Conservation (phyloP, 1,139 yeast species). For the Geotrichum candidum region DNA sequence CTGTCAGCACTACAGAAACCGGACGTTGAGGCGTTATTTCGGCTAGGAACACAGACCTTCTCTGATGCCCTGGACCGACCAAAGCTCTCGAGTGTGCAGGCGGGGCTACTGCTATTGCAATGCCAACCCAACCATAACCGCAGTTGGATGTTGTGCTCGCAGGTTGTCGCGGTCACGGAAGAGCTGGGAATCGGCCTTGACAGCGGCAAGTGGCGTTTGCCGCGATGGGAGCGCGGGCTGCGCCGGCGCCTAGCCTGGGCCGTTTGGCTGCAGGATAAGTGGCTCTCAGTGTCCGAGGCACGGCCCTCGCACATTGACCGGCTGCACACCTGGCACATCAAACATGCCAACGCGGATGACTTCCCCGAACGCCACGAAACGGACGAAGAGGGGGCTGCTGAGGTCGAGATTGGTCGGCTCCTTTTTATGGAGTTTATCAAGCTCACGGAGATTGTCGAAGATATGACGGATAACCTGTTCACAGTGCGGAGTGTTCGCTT, state of each 20-base stretch:
- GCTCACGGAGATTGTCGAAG: slow-evolving; percentile 63
- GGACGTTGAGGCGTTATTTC: slow-evolving; percentile 35
- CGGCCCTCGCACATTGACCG: slow-evolving; percentile 62
- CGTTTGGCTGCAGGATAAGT: slow-evolving; percentile 80
- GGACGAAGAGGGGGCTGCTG: slow-evolving; percentile 49
- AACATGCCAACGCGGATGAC: slow-evolving; percentile 31
- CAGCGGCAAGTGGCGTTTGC: slow-evolving; percentile 82
- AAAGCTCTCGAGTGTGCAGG: slow-evolving; percentile 43
- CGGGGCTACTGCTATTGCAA: slow-evolving; percentile 39
- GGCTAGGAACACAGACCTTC: slow-evolving; percentile 36
- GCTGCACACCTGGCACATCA: slow-evolving; percentile 23
- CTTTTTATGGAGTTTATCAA: slow-evolving; percentile 66
- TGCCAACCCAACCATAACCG: slow-evolving; percentile 45
- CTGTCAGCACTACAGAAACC: slow-evolving; percentile 32
- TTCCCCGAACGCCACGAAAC: slow-evolving; percentile 34
- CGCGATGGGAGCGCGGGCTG: slow-evolving; percentile 87
- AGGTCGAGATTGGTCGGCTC: slow-evolving; percentile 65
- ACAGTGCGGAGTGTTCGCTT: slow-evolving; percentile 60
- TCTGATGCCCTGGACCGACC: slow-evolving; percentile 39
- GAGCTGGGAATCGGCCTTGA: slow-evolving; percentile 81
- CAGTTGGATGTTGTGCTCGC: slow-evolving; percentile 83
- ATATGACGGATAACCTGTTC: slow-evolving; percentile 63
- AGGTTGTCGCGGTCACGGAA: slow-evolving; percentile 78
- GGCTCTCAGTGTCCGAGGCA: slow-evolving; percentile 74
- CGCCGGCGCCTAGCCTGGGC: slow-evolving; percentile 90